phyloP scores from a whole-genome alignment of 2,329 filamentous ascomycete genomes.

The Sporothrix mexicana region DNA sequence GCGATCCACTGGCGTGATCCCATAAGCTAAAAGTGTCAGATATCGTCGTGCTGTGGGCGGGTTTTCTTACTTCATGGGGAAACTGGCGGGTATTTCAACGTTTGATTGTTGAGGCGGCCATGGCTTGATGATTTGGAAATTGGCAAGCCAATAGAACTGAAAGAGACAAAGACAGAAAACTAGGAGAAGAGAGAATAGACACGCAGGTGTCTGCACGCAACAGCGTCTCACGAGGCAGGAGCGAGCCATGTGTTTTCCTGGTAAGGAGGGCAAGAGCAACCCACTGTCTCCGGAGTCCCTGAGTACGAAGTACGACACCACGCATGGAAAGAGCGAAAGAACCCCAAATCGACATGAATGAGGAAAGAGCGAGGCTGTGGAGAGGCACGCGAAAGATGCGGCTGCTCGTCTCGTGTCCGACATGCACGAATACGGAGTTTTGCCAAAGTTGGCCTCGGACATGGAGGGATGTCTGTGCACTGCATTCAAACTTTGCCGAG shows the following conservation, averaged over 20 bases:
- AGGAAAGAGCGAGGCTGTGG: not conserved
- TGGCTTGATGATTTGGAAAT: not conserved
- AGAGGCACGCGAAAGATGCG: not conserved
- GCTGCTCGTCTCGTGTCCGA: not conserved
- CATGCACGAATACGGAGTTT: constrained; percentile 11
- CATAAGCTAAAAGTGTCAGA: not conserved
- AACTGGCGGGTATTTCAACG: not conserved
- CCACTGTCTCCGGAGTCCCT: no score
- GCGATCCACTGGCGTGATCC: constrained; percentile 4
- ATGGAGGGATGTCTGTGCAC: not conserved
- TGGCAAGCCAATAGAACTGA: not conserved
- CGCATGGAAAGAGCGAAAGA: not conserved
- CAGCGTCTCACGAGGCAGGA: not conserved
- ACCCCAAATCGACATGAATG: not conserved
- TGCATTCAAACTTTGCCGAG: not conserved
- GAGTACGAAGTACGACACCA: no score
- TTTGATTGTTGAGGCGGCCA: not conserved
- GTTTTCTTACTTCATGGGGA: constrained; percentile 17
- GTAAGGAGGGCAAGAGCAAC: not conserved
- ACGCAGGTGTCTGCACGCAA: not conserved
- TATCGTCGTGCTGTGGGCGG: not conserved
- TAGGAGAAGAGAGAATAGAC: not conserved
- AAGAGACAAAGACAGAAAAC: not conserved
- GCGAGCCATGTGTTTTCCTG: not conserved
- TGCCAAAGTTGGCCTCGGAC: not conserved